A percentile compares a stretch with the other conserved stretches of the same genome.
These are phyloP conservation scores for Solanum sejunctum DNA, from an alignment of 257 asterid species.

Conservation along the genomic window DNA sequence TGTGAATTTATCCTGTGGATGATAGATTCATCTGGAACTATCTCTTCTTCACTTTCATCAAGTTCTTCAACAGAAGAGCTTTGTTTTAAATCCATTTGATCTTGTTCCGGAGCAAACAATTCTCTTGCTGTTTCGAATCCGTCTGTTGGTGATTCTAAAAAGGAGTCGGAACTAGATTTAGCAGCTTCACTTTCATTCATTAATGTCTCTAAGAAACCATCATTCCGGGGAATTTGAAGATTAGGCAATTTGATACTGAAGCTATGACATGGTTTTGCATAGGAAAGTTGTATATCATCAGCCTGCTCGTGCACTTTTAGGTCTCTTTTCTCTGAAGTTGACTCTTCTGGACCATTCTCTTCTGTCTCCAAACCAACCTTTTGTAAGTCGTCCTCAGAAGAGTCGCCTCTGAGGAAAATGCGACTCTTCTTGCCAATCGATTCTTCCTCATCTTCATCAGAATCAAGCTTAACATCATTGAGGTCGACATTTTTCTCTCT, in stretches of 20 bases:
- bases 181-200: slow-evolving; percentile 11
- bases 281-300: slow-evolving; percentile 2
- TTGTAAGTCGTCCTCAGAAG: slow-evolving; percentile 56
- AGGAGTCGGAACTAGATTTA: slow-evolving; percentile 3
- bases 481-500: slow-evolving; percentile 59
- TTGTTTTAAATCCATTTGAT: not conserved
- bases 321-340: slow-evolving; percentile 4
- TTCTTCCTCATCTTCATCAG: slow-evolving; percentile 45
- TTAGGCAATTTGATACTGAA: slow-evolving; percentile 20
- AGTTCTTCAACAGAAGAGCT: not conserved
- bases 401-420: slow-evolving; percentile 31
- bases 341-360: slow-evolving; percentile 13
- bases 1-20: slow-evolving; percentile 50
- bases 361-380: slow-evolving; percentile 21
- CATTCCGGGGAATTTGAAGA: slow-evolving; percentile 56
- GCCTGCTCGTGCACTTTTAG: slow-evolving; percentile 12
- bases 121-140: slow-evolving; percentile 26
- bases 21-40: slow-evolving; percentile 38
- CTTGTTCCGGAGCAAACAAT: not conserved
- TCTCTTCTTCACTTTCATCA: slow-evolving; percentile 20
- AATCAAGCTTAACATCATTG: slow-evolving; percentile 60
- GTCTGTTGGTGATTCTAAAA: slow-evolving; percentile 25
- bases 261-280: slow-evolving; percentile 6
- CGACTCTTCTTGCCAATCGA: slow-evolving; percentile 22
- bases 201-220: slow-evolving; percentile 23